Base-by-base conservation (phyloP, 179 eudicot species). In the Pouteria campechiana region DNA sequence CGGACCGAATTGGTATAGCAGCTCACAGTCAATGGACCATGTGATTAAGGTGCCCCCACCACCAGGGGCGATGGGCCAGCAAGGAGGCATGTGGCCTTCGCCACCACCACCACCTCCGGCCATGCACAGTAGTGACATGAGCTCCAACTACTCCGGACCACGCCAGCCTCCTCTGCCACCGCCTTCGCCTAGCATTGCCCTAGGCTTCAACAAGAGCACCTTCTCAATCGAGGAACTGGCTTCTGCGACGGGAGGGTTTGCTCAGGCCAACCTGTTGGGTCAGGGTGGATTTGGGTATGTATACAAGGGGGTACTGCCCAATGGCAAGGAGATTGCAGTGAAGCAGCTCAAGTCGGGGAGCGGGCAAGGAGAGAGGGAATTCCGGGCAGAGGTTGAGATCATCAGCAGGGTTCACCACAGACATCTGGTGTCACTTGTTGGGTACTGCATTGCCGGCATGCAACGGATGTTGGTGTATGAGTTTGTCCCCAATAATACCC, bases 321-420 rank as follows among this genome's bases (percentile, higher is more conserved):
- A 64, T 38, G 94, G 96, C 0, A 78, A 51, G 48, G 76, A 46
- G 37, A 70, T 90, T 7, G 98, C 99, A 0, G 85, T 92, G 1
- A 92, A 87, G 60, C 70, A 96, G 46, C 73, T 92, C 14, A 87
- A 87, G 45, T 18, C 75, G 1, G 98, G 96, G 2, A 86, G 96
- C 13, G 98, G 98, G 5, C 98, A 90, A 55, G 98, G 98, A 0
- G 98, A 90, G 18, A 44, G 98, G 44, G 98, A 90, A 45, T 90
- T 90, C 33, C 84, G 68, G 39, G 76, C 95, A 0, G 95, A 86
- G 70, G 95, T 90, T 19, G 98, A 90, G 39, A 90, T 90, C 34
- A 86, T 90, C 46, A 90, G 93, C 45, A 74, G 98, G 10, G 94
- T 90, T 30, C 98, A 90, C 50, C 98, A 90, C 64, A 89, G 95